Evolutionary conservation across 2,329 filamentous ascomycete genomes (phyloP).

Genomic region (Scleromitrula shiraiana): DNA sequence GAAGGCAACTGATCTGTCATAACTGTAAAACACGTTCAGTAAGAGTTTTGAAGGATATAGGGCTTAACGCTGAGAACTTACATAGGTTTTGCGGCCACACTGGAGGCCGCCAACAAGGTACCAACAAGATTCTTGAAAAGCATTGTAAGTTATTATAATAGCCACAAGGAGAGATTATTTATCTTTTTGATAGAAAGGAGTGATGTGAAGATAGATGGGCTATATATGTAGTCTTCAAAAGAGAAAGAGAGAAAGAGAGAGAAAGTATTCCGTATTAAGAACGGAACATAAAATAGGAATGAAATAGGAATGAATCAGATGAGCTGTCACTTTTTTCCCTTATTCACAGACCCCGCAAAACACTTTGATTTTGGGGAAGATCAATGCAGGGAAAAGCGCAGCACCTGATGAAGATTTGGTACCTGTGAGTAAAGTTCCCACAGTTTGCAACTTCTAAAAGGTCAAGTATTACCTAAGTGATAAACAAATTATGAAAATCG

Average conservation of each 20-base stretch:
- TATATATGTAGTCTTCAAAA: too few relatives aligned
- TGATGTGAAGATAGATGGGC: too few relatives aligned
- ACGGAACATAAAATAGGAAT: too few relatives aligned
- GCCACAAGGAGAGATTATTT: not conserved
- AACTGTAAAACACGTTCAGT: slow-evolving; percentile 4
- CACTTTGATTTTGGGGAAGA: not conserved
- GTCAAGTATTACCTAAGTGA: not conserved
- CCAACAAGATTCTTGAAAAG: slow-evolving; percentile 2
- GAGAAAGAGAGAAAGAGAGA: too few relatives aligned
- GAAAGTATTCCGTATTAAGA: too few relatives aligned
- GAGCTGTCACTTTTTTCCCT: not conserved
- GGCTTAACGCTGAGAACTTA: not conserved
- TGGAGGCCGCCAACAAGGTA: not conserved
- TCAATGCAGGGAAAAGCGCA: not conserved
- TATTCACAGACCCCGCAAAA: not conserved
- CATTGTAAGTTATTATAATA: not conserved
- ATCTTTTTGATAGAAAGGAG: not conserved
- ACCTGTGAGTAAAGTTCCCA: not conserved
- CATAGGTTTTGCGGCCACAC: slow-evolving; percentile 4
- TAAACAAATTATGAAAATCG: too few relatives aligned
- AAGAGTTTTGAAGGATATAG: not conserved
- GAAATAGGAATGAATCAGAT: not conserved
- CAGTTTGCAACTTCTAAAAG: not conserved
- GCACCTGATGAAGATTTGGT: not conserved
- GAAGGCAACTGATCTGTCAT: slow-evolving; percentile 33